Percentiles rank a stretch among this genome's conserved stretches.
These are phyloP conservation scores for Helicocarpus griseus DNA, from an alignment of 2,329 filamentous ascomycete species.

Conservation along the genomic window DNA sequence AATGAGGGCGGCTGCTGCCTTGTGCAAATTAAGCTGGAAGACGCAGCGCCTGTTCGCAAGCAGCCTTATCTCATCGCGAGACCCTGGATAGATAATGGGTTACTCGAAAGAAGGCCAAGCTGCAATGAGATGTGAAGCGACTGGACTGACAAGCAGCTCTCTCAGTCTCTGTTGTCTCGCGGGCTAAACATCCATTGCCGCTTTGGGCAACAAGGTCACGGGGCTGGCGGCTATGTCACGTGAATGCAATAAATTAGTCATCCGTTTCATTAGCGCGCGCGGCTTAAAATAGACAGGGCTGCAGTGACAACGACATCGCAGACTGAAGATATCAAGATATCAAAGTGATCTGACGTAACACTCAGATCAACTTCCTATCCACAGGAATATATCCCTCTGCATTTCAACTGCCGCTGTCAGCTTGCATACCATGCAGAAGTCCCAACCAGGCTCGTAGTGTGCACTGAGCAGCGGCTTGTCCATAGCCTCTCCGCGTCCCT, in stretches of 20 bases:
- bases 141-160: background rate
- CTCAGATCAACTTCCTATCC: background rate
- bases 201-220: background rate
- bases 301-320: background rate
- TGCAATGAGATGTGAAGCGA: background rate
- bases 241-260: too few species aligned
- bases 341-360: background rate
- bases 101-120: background rate
- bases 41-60: background rate
- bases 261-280: background rate
- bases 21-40: background rate
- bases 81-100: background rate
- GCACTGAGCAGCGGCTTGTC: background rate
- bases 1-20: background rate
- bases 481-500: background rate
- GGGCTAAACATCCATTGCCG: background rate
- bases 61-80: background rate
- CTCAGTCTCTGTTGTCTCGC: background rate
- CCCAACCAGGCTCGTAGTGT: background rate
- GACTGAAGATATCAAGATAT: background rate
- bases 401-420: background rate
- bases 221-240: background rate
- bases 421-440: conserved; percentile 3
- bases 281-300: too few species aligned
- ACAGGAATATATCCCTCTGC: background rate